Conservation (phyloP, 768 basidiomycete genomes). For the Tricholoma hemisulphureum region DNA sequence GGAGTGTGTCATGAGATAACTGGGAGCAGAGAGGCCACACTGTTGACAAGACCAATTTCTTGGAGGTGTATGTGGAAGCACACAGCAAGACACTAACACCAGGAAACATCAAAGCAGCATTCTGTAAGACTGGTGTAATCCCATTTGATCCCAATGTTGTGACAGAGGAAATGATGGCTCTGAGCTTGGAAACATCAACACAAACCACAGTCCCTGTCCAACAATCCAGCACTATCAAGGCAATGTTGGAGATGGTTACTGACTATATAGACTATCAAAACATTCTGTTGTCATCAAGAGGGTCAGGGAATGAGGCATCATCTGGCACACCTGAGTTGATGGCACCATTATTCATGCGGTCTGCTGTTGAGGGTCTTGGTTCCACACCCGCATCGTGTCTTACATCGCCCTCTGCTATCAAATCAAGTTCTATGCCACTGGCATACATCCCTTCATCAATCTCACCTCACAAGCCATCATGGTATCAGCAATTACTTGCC, state of each 20-base stretch:
- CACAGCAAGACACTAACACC: slow-evolving; percentile 12
- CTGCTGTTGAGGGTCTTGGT: neutral
- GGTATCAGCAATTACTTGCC: neutral
- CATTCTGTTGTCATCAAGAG: too few species aligned
- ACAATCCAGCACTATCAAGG: slow-evolving; percentile 11
- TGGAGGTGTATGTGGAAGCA: slow-evolving; percentile 15
- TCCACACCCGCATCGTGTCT: neutral
- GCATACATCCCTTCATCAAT: neutral
- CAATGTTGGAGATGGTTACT: neutral
- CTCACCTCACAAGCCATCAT: neutral
- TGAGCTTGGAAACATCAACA: slow-evolving; percentile 20
- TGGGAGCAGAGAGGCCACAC: neutral
- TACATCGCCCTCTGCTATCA: neutral
- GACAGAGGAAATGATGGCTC: slow-evolving; percentile 19
- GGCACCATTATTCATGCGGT: neutral
- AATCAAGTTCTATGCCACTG: neutral
- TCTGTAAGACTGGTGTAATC: slow-evolving; percentile 21
- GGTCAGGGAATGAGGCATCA: too few species aligned
- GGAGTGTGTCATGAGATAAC: neutral
- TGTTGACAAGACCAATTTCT: neutral
- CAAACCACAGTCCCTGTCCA: slow-evolving; percentile 11
- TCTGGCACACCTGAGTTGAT: neutral
- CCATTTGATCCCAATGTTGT: slow-evolving; percentile 24
- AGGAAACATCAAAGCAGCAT: slow-evolving; percentile 20
- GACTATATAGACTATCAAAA: neutral